These are phyloP conservation scores for Stagonosporopsis rhizophila DNA, from an alignment of 2,329 filamentous ascomycete genomes.

Conservation along the genomic window DNA sequence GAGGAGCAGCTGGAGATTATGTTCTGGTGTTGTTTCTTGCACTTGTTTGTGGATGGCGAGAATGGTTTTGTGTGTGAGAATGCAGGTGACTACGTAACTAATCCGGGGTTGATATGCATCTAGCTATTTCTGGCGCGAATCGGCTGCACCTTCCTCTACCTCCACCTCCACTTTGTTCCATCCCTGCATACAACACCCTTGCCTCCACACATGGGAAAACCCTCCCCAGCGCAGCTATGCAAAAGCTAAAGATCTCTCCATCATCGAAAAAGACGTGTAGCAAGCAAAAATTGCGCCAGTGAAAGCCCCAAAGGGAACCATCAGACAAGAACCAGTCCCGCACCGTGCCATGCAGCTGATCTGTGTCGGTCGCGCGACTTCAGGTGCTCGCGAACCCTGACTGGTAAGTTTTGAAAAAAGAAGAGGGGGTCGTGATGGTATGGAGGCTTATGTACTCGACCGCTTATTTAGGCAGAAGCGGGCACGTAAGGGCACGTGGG, in stretches of 20 bases:
- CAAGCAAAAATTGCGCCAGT: constrained; percentile 16
- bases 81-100: not conserved
- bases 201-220: too few species aligned
- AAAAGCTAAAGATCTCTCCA: not conserved
- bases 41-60: not conserved
- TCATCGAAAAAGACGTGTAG: constrained; percentile 2
- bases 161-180: not conserved
- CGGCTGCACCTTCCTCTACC: constrained; percentile 2
- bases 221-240: too few species aligned
- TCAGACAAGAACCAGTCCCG: constrained; percentile 15
- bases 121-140: constrained; percentile 6
- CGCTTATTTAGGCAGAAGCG: constrained; percentile 1
- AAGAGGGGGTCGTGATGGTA: too few species aligned
- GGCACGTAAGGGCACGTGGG: constrained; percentile 2
- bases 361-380: constrained; percentile 12
- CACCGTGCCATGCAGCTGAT: constrained; percentile 17
- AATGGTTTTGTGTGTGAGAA: not conserved
- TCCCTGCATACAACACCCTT: not conserved
- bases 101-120: constrained; percentile 6
- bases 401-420: constrained; percentile 1
- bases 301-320: not conserved
- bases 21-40: not conserved
- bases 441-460: not conserved
- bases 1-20: not conserved
- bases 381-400: constrained; percentile 11